A percentile compares a stretch with the other conserved stretches of the same genome.
Conservation (phyloP, 352 stramenopile species). For the Globisporangium iwayamae region DNA sequence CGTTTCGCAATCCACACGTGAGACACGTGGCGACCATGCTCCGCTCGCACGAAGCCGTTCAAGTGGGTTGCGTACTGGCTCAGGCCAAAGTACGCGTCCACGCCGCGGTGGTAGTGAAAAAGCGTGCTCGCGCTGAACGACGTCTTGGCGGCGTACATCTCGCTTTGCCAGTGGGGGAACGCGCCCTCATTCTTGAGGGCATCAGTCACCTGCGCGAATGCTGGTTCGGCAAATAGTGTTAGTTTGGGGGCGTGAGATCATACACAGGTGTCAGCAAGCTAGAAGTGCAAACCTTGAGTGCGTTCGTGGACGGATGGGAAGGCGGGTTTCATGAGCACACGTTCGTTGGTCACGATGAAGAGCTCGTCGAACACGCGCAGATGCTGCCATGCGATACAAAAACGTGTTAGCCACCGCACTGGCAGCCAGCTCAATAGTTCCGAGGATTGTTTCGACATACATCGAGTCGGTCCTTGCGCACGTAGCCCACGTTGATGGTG, state of each 20-base stretch:
- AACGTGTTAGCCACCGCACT: not conserved
- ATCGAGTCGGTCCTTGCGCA: constrained; percentile 32
- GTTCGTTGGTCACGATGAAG: constrained; percentile 28
- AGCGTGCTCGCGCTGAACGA: constrained; percentile 41
- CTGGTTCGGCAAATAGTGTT: constrained; percentile 14
- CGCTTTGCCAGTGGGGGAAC: constrained; percentile 57
- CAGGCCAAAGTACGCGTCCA: constrained; percentile 57
- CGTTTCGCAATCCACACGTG: constrained; percentile 65
- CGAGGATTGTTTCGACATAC: constrained; percentile 10
- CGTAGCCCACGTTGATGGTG: constrained; percentile 23
- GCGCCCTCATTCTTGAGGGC: constrained; percentile 38
- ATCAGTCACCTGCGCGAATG: constrained; percentile 40
- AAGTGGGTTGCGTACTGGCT: constrained; percentile 66
- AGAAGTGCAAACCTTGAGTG: constrained; percentile 12
- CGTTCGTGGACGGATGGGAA: constrained; percentile 30
- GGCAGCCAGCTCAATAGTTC: not conserved
- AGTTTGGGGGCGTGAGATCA: not conserved
- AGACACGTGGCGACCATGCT: constrained; percentile 21
- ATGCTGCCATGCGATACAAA: constrained; percentile 12
- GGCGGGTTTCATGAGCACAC: constrained; percentile 27
- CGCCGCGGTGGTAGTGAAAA: constrained; percentile 64
- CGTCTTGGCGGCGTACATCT: constrained; percentile 56
- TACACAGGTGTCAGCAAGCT: not conserved
- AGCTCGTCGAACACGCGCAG: constrained; percentile 29
- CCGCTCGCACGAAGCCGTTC: constrained; percentile 56